Base-by-base conservation (phyloP, 805 yeast species). In the Saturnispora sekii region DNA sequence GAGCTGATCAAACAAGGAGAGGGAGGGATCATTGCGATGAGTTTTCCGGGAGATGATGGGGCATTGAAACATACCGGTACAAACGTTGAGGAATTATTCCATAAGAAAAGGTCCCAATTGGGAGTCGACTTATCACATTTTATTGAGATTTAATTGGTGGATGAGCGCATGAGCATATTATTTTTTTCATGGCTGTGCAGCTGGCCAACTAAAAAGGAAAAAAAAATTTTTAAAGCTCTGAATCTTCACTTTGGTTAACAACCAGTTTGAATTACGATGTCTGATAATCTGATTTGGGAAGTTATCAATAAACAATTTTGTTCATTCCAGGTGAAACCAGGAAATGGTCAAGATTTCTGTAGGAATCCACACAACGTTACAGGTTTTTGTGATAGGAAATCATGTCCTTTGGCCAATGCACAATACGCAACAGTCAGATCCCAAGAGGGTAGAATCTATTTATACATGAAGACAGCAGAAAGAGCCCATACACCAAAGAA, bases 401-500 rank as follows among this genome's bases (percentile, higher is more conserved):
- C 97, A 5, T 93, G 99, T 63, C 99, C 99, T 2, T 69, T 93
- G 49, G 99, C 99, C 21, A 93, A 87, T 62, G 85, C 95, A 14
- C 76, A 84, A 57, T 86, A 86, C 65, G 95, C 96, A 30, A 86
- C 96, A 1, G 85, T 86, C 38, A 82, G 85, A 59, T 80, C 76
- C 53, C 72, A 83, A 28, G 86, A 83, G 52, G 96, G 95, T 6
- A 76, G 76, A 60, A 66, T 87, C 40, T 86, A 85, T 57, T 67
- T 86, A 32, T 93, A 93, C 66, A 93, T 93, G 87, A 93, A 93
- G 63, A 93, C 97, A 1, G 95, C 94, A 1, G 99, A 93, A 68
- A 79, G 99, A 67, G 94, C 95, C 16, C 97, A 93, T 61, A 84
- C 88, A 51, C 99, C 99, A 11, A 78, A 84, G 37, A 83, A 84